Evolutionary conservation across 2,329 filamentous ascomycete genomes (phyloP), one percentile per base, ranked within the genome.

Genomic region (Fusarium verticillioides): DNA sequence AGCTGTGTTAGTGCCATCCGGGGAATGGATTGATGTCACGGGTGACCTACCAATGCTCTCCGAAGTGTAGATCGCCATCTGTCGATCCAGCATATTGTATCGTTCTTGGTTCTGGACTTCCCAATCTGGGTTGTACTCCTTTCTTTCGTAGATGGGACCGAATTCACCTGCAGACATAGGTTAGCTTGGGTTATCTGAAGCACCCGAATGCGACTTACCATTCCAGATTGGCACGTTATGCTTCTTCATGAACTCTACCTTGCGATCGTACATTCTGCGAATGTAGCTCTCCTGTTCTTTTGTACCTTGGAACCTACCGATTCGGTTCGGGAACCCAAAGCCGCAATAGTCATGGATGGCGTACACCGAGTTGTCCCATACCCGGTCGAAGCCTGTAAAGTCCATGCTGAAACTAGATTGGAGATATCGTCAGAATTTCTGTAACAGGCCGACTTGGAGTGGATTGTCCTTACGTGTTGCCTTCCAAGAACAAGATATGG

Each of bases 281-380:
- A 78, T 72, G 16, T 81, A 80, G 9, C 69, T 60, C 56, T 82
- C 78, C 8, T 88, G 80, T 16, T 81, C 77, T 66, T 58, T 83
- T 79, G 72, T 86, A 79, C 47, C 84, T 80, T 9, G 77, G 62
- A 1, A 79, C 77, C 75, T 84, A 85, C n/a, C 74, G 72, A 65
- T 84, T 76, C 43, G 73, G 2, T 77, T 76, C 0, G 81, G 87
- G 66, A 89, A 89, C 0, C 87, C 87, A 76, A 86, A 85, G 26
- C 80, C 77, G n/a, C 82, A 83, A 75, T 89, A 89, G 72, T 89
- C 87, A 68, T 89, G 87, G 34, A 87, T 81, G 5, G 85, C 82
- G 72, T 88, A 88, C 4, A 87, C 87, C 3, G 82, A 80, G 66
- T 86, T 86, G 1, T 85, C 83, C 12, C 86, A 79, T 8, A 81